Evolutionary conservation across 75 land plant species (phyloP), one percentile per base, ranked within the genome.

Genomic region (Azolla pinnata): DNA sequence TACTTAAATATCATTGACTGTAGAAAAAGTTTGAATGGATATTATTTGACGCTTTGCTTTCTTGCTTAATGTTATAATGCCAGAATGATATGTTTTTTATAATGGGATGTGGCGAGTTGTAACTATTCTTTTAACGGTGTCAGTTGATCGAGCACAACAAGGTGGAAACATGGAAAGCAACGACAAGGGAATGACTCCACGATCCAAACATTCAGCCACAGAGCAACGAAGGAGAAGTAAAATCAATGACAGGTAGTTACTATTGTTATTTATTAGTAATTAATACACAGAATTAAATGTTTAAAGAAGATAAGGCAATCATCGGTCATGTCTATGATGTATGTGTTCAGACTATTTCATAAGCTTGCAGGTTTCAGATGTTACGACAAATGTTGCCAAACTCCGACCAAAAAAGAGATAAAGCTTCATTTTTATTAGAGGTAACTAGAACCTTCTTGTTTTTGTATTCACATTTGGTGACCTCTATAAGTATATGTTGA

Each of bases 401-500:
- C 35, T 73, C 84, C 72, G 97, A 92, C 72, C 97, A 92, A 45
- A 92, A 92, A 63, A 80, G 96, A 65, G 97, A 92, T 54, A 92
- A 90, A 54, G 97, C 97, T 14, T 92, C 97, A 0, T 85, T 92
- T 62, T 68, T 92, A 14, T 61, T 85, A 30, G 97, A 92, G 87
- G 97, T 88, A 61, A 19, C 28, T n/a, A n/a, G n/a, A n/a, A n/a
- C n/a, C n/a, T n/a, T n/a, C n/a, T n/a, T n/a, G n/a, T n/a, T n/a
- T n/a, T n/a, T n/a, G n/a, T n/a, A n/a, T n/a, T n/a, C n/a, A n/a
- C n/a, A n/a, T n/a, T n/a, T n/a, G n/a, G n/a, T n/a, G n/a, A n/a
- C n/a, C n/a, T n/a, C n/a, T n/a, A n/a, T n/a, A n/a, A n/a, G n/a
- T n/a, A n/a, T n/a, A n/a, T n/a, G 9, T 58, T 16, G 16, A 33